Percentiles rank a stretch among this genome's conserved stretches.
Evolutionary conservation across 371 early-diverging fungal species (phyloP).

Genomic region (Circinella umbellata): DNA sequence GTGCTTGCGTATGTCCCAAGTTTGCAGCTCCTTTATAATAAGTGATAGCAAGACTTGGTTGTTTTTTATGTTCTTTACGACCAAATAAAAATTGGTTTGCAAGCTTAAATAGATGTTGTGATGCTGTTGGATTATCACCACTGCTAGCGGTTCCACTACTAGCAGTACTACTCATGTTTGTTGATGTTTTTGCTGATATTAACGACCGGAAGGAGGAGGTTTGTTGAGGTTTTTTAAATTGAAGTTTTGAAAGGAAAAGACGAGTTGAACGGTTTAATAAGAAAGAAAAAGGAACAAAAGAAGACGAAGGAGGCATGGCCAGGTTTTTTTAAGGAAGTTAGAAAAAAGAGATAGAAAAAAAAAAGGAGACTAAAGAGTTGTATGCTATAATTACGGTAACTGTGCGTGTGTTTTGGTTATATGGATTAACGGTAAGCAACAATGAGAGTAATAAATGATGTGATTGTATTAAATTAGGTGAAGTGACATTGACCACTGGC

Average conservation of each 20-base stretch:
- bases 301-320: constrained; percentile 22
- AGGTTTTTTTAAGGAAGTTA: background rate
- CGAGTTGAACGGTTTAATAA: constrained; percentile 29
- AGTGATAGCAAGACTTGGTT: constrained; percentile 48
- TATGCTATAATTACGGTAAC: background rate
- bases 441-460: background rate
- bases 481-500: no score
- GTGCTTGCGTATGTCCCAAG: constrained; percentile 49
- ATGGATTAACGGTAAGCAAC: background rate
- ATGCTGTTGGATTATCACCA: background rate
- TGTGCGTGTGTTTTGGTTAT: background rate
- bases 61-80: constrained; percentile 40
- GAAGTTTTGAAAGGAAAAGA: constrained; percentile 19
- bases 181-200: background rate
- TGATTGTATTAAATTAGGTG: background rate
- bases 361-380: background rate
- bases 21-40: constrained; percentile 47
- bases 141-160: background rate
- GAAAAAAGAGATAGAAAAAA: background rate
- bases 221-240: background rate
- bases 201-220: constrained; percentile 1
- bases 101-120: constrained; percentile 39
- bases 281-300: constrained; percentile 24
- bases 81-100: constrained; percentile 67
- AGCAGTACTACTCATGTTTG: background rate